Base-by-base conservation (phyloP, 495 filamentous ascomycete genomes). In the Parmelia sp. region DNA sequence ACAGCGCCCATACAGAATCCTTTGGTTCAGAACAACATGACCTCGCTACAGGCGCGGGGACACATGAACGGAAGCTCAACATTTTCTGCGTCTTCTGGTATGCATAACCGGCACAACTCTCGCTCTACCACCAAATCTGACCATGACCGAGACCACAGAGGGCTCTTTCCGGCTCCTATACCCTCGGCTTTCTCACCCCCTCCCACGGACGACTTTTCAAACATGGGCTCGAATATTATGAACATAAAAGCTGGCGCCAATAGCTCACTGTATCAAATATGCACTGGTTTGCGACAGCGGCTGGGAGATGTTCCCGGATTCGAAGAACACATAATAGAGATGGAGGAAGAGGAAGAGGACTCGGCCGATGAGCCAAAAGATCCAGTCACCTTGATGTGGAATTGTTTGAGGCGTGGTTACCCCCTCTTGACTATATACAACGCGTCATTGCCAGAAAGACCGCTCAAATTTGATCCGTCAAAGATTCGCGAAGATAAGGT, bases 371-470 rank as follows among this genome's bases (percentile, higher is more conserved):
- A 83, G 57, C 84, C 86, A 57, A 81, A 79, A 31, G 94, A 96
- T 73, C 93, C 93, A 2, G 94, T 98, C 9, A 88, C 90, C 29
- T 86, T 92, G 27, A 77, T 98, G 64, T 98, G 94, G 94, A 86
- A 89, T 69, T 89, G 90, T 62, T 82, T 98, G 57, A 83, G 90
- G 61, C 85, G 85, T 67, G 94, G 94, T 29, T 86, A 88, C 60
- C 94, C 95, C 36, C 80, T 98, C 58, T 79, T 97, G 68, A 86
- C 85, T 59, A 88, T 98, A 66, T 97, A 92, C 79, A 97, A 97
- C 73, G 83, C 87, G 17, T 80, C 93, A 31, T 80, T 83, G 61
- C 92, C 90, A 0, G 78, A 76, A 12, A 80, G 80, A 47, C 81
- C 78, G 12, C 78, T 97, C 39, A 75, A 82, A 58, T 77, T 95